These are phyloP conservation scores for Lasiodiplodia gonubiensis DNA, from an alignment of 2,329 filamentous ascomycete genomes.

Conservation along the genomic window DNA sequence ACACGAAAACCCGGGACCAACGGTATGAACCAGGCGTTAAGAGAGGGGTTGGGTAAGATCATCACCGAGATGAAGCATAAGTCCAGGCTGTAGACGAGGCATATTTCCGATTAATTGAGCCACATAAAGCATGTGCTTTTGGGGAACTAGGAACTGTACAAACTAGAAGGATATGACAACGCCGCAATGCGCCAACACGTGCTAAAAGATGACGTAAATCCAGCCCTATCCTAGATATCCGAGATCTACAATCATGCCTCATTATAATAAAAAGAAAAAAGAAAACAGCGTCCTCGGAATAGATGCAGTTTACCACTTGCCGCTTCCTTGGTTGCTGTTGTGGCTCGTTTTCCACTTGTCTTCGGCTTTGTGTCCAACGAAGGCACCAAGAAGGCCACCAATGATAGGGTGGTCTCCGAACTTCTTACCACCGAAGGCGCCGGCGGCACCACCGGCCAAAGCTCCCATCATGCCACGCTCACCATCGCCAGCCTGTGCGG, in stretches of 20 bases:
- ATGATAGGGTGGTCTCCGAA: conserved; percentile 62
- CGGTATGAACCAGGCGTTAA: conserved; percentile 68
- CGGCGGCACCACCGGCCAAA: conserved; percentile 62
- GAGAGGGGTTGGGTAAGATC: conserved; percentile 46
- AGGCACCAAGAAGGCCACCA: conserved; percentile 63
- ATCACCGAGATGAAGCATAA: conserved; percentile 28
- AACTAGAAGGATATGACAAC: too few species aligned
- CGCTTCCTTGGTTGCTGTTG: background rate
- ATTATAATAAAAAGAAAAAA: background rate
- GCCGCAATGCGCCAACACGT: too few species aligned
- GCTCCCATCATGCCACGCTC: conserved; percentile 65
- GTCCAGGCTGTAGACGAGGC: conserved; percentile 39
- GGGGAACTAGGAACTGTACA: too few species aligned
- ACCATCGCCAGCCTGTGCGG: conserved; percentile 53
- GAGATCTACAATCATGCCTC: too few species aligned
- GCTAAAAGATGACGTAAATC: too few species aligned
- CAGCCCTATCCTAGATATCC: too few species aligned
- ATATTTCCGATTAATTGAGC: background rate
- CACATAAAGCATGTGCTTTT: background rate
- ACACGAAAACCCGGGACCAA: conserved; percentile 69
- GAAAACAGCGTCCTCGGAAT: background rate
- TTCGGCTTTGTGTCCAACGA: conserved; percentile 61
- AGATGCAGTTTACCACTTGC: conserved; percentile 8
- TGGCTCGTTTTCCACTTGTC: conserved; percentile 57
- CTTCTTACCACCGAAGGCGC: conserved; percentile 62